Conservation (phyloP, 371 early-diverging fungal species). For the Mucor circinelloides region DNA sequence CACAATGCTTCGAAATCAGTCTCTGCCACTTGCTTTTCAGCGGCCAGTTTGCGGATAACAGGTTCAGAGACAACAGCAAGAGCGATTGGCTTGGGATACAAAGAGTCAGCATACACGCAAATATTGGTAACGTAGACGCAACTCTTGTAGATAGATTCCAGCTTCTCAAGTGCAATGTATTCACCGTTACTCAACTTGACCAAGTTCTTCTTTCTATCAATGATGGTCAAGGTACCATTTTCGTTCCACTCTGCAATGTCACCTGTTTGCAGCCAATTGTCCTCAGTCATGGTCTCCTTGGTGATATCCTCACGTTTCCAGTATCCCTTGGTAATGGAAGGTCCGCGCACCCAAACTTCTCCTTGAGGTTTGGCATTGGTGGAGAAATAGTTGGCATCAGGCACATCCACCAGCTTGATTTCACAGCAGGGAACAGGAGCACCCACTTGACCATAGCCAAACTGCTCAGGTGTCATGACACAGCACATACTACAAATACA, state of each 20-base stretch:
- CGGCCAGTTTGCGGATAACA: slow-evolving; percentile 40
- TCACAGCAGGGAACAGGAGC: slow-evolving; percentile 83
- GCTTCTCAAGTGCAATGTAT: slow-evolving; percentile 97
- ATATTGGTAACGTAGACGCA: slow-evolving; percentile 78
- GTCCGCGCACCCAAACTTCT: slow-evolving; percentile 88
- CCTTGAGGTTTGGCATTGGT: slow-evolving; percentile 81
- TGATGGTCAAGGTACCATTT: slow-evolving; percentile 73
- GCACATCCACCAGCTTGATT: slow-evolving; percentile 91
- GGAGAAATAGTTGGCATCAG: slow-evolving; percentile 78
- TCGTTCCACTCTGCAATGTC: slow-evolving; percentile 86
- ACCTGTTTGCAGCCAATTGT: slow-evolving; percentile 93
- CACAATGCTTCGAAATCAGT: slow-evolving; percentile 40
- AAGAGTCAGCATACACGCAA: slow-evolving; percentile 85
- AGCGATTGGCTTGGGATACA: slow-evolving; percentile 69
- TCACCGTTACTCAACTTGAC: slow-evolving; percentile 91
- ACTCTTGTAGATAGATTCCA: slow-evolving; percentile 92
- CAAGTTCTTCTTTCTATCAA: slow-evolving; percentile 84
- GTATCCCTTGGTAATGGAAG: slow-evolving; percentile 67
- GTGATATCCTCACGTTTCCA: slow-evolving; percentile 76
- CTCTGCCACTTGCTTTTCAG: slow-evolving; percentile 26
- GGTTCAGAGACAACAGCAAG: slow-evolving; percentile 71
- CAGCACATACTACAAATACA: slow-evolving; percentile 55
- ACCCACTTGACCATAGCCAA: slow-evolving; percentile 77
- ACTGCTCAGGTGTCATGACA: slow-evolving; percentile 66
- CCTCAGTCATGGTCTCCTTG: slow-evolving; percentile 74